Conservation (phyloP, 257 asterid genomes). For the Salvia splendens region DNA sequence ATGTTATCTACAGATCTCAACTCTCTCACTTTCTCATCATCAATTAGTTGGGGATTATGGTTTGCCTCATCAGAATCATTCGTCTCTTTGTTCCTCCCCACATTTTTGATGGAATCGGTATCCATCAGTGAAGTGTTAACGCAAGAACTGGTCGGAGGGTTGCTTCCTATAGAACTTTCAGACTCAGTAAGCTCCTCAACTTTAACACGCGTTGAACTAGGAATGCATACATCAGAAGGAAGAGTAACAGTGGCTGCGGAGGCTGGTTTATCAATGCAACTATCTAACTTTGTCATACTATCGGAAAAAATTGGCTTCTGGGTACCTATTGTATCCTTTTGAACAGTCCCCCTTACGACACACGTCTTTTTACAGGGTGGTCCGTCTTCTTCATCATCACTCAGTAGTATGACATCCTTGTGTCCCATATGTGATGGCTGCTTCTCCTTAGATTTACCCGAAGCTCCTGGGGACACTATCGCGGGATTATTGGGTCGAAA, state of each 20-base stretch:
- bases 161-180: slow-evolving; percentile 37
- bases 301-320: slow-evolving; percentile 30
- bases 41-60: slow-evolving; percentile 36
- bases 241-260: slow-evolving; percentile 23
- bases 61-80: slow-evolving; percentile 36
- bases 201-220: slow-evolving; percentile 41
- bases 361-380: slow-evolving; percentile 35
- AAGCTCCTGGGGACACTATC: slow-evolving; percentile 24
- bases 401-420: slow-evolving; percentile 54
- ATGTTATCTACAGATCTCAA: slow-evolving; percentile 48
- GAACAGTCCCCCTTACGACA: slow-evolving; percentile 32
- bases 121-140: slow-evolving; percentile 5
- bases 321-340: slow-evolving; percentile 34
- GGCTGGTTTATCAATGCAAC: slow-evolving; percentile 32
- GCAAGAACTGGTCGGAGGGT: slow-evolving; percentile 25
- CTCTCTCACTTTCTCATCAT: slow-evolving; percentile 36
- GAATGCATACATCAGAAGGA: slow-evolving; percentile 30
- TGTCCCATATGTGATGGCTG: slow-evolving; percentile 36
- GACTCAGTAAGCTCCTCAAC: slow-evolving; percentile 43
- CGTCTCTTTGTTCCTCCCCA: slow-evolving; percentile 30
- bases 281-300: slow-evolving; percentile 29
- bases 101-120: slow-evolving; percentile 17
- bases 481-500: slow-evolving; percentile 31
- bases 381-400: slow-evolving; percentile 72
- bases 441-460: slow-evolving; percentile 41